phyloP scores from a whole-genome alignment of 257 asterid species.

The Rauvolfia tetraphylla region DNA sequence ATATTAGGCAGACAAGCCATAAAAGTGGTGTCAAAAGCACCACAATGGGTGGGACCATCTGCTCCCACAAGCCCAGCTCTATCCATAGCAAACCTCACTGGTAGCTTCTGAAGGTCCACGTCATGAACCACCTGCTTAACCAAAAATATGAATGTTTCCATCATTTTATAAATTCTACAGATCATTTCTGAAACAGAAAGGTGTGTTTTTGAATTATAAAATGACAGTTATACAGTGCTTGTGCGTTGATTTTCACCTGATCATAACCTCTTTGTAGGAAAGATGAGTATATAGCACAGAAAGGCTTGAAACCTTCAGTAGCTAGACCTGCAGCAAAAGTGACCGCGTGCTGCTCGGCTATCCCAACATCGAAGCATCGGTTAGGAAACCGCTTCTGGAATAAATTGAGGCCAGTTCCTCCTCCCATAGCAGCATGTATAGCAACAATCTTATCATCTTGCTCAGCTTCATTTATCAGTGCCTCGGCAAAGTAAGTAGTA shows the following conservation, averaged over 20 bases:
- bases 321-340: slow-evolving; percentile 75
- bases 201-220: too few relatives aligned
- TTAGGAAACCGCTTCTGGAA: slow-evolving; percentile 54
- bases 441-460: slow-evolving; percentile 53
- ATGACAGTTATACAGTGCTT: too few relatives aligned
- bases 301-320: slow-evolving; percentile 66
- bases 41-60: slow-evolving; percentile 73
- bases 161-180: too few relatives aligned
- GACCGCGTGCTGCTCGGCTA: slow-evolving; percentile 68
- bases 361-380: slow-evolving; percentile 64
- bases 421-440: slow-evolving; percentile 76
- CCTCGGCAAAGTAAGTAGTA: slow-evolving; percentile 60
- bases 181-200: too few relatives aligned
- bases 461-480: slow-evolving; percentile 56
- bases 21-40: slow-evolving; percentile 61
- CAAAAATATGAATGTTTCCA: too few relatives aligned
- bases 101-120: slow-evolving; percentile 70
- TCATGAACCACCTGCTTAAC: slow-evolving; percentile 57
- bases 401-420: slow-evolving; percentile 62
- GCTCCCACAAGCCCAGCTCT: slow-evolving; percentile 76
- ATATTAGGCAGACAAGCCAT: slow-evolving; percentile 78
- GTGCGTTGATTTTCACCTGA: slow-evolving; percentile 31
- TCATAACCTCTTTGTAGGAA: slow-evolving; percentile 71
- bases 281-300: slow-evolving; percentile 61
- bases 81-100: slow-evolving; percentile 65